Percentiles rank a stretch among this genome's conserved stretches.
Conservation (phyloP, 805 yeast species). For the Zygotorulaspora danielsina region DNA sequence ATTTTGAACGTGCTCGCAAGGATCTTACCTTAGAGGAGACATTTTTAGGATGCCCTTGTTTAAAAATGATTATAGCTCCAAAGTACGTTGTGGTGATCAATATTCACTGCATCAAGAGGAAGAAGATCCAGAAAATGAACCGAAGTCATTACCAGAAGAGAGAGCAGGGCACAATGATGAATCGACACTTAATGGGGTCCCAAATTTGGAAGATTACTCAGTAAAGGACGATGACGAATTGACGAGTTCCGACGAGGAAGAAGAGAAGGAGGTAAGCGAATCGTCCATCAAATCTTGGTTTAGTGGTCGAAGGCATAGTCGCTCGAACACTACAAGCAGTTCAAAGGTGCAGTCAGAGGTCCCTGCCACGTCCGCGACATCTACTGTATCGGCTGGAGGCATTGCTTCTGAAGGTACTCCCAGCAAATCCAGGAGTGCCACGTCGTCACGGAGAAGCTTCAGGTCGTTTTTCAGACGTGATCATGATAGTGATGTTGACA, state of each 20-base stretch:
- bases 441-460: conserved; percentile 16
- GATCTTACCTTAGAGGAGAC: too few relatives aligned
- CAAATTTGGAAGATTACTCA: conserved; percentile 7
- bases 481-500: conserved; percentile 2
- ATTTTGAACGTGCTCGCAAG: too few relatives aligned
- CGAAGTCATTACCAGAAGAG: neutral
- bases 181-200: neutral
- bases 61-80: neutral
- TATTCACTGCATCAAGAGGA: neutral
- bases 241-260: conserved; percentile 20
- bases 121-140: neutral
- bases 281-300: conserved; percentile 16
- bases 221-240: conserved; percentile 19
- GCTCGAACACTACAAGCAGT: conserved; percentile 4
- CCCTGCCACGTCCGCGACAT: neutral
- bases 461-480: conserved; percentile 18
- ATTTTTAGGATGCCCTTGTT: conserved; percentile 1
- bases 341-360: conserved; percentile 1
- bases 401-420: conserved; percentile 15
- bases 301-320: conserved; percentile 9
- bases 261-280: conserved; percentile 8
- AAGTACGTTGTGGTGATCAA: neutral
- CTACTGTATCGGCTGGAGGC: conserved; percentile 4
- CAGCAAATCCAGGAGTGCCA: conserved; percentile 13
- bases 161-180: neutral